Conservation (phyloP, 768 basidiomycete genomes). For the Tricholoma sp. region DNA sequence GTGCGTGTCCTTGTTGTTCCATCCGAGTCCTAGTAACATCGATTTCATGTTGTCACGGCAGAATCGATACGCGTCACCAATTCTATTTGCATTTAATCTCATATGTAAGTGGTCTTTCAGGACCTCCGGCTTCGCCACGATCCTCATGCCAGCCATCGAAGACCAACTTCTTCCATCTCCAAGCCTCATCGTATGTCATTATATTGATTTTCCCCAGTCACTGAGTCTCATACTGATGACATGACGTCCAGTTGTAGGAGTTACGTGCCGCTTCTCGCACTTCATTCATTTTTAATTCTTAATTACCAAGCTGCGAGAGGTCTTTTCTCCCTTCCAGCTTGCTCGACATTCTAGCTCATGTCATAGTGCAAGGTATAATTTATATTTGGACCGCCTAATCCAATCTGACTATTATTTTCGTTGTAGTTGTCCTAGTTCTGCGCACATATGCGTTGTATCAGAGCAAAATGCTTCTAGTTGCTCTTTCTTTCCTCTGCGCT, state of each 20-base stretch:
- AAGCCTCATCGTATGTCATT: background rate
- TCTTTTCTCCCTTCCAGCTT: background rate
- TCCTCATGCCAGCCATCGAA: background rate
- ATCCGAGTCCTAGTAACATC: background rate
- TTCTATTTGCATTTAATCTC: background rate
- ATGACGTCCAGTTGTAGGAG: background rate
- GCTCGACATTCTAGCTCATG: background rate
- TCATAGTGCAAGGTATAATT: background rate
- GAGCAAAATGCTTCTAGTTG: slow-evolving; percentile 10
- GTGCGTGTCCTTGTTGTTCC: background rate
- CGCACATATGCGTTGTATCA: slow-evolving; percentile 24
- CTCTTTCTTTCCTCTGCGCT: slow-evolving; percentile 11
- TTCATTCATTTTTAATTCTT: background rate
- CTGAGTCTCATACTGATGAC: background rate
- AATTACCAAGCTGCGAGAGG: background rate
- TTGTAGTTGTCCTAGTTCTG: slow-evolving; percentile 20
- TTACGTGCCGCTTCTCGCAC: no score
- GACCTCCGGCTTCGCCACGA: background rate
- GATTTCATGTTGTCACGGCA: background rate
- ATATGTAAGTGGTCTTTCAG: background rate
- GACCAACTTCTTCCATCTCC: background rate
- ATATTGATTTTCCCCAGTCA: background rate
- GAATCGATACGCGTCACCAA: background rate
- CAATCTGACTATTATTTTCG: background rate
- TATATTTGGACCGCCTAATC: background rate